Conservation (phyloP, 1,284 basidiomycete species). For the Apiotrichum gamsii region DNA sequence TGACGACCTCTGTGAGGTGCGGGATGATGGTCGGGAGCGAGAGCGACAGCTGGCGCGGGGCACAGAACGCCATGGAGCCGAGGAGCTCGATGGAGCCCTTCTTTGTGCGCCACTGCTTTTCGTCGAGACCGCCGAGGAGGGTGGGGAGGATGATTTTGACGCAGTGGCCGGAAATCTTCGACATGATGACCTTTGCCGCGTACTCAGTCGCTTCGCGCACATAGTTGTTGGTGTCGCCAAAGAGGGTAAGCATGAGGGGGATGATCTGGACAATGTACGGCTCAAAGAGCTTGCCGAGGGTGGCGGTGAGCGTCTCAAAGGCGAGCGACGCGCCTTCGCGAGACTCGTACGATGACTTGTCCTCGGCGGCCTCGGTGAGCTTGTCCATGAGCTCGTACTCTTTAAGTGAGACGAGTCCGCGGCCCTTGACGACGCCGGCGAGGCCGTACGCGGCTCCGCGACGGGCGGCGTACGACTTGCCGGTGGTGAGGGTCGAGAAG, state of each 20-base stretch:
- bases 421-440: slow-evolving; percentile 84
- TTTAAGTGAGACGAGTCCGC: slow-evolving; percentile 78
- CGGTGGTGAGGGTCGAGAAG: slow-evolving; percentile 67
- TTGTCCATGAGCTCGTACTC: slow-evolving; percentile 73
- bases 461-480: slow-evolving; percentile 81
- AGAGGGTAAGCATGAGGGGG: slow-evolving; percentile 76
- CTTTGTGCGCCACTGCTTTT: slow-evolving; percentile 99
- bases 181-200: slow-evolving; percentile 91
- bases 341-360: slow-evolving; percentile 79
- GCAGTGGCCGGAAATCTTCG: slow-evolving; percentile 81
- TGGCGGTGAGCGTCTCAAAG: slow-evolving; percentile 82
- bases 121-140: slow-evolving; percentile 83
- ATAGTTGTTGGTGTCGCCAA: slow-evolving; percentile 83
- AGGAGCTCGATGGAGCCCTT: slow-evolving; percentile 96
- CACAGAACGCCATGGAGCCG: slow-evolving; percentile 97
- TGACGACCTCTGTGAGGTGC: slow-evolving; percentile 85
- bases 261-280: slow-evolving; percentile 84
- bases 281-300: slow-evolving; percentile 80
- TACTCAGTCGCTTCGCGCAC: slow-evolving; percentile 94
- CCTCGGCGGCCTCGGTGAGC: slow-evolving; percentile 71
- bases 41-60: slow-evolving; percentile 87
- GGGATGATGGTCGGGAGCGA: slow-evolving; percentile 97
- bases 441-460: slow-evolving; percentile 95
- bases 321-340: slow-evolving; percentile 94
- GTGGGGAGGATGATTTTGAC: slow-evolving; percentile 93